Evolutionary conservation across 257 asterid genomes (phyloP).

Genomic region (Nicotiana otophora): DNA sequence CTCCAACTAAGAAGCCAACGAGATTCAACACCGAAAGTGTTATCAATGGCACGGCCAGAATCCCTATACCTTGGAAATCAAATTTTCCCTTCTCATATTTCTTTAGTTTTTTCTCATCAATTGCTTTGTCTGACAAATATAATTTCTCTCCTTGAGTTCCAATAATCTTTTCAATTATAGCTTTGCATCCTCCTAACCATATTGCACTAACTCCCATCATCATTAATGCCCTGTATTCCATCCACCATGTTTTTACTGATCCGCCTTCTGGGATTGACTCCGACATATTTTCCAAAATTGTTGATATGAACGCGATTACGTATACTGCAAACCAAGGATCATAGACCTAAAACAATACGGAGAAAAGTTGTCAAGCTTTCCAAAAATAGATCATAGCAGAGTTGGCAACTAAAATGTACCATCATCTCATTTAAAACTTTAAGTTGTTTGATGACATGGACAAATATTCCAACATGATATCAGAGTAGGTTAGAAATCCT

Average conservation of each 20-base stretch:
- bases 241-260: background rate
- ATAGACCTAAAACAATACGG: background rate
- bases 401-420: too few relatives aligned
- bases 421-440: too few relatives aligned
- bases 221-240: slow-evolving; percentile 9
- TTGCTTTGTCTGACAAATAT: background rate
- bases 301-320: background rate
- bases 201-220: slow-evolving; percentile 11
- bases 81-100: slow-evolving; percentile 7
- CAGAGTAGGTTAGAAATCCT: background rate
- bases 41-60: background rate
- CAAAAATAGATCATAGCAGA: background rate
- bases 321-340: slow-evolving; percentile 10
- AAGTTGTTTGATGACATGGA: too few relatives aligned
- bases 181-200: slow-evolving; percentile 10
- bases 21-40: background rate
- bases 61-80: slow-evolving; percentile 13
- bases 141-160: slow-evolving; percentile 6
- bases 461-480: too few relatives aligned
- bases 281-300: slow-evolving; percentile 2
- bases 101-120: slow-evolving; percentile 3
- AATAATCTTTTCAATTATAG: background rate
- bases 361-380: background rate
- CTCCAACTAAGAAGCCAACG: background rate
- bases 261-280: slow-evolving; percentile 8